Conservation (phyloP, 208 protist species). For the Crithidia thermophila region DNA sequence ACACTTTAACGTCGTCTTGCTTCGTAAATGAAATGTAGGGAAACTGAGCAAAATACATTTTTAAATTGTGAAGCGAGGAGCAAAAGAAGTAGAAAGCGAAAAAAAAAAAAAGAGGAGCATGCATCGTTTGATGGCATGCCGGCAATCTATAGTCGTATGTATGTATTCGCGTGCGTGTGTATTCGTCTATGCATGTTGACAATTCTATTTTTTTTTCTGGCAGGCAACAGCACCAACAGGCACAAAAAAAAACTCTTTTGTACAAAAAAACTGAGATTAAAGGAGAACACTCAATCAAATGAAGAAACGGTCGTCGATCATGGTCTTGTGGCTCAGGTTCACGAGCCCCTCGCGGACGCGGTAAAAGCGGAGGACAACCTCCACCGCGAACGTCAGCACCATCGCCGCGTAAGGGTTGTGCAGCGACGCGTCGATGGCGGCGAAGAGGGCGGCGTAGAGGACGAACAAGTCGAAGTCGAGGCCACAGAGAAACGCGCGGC, state of each 20-base stretch:
- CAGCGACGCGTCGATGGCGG: constrained; percentile 63
- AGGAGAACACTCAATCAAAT: constrained; percentile 42
- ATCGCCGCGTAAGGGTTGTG: constrained; percentile 69
- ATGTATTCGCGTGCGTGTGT: too few relatives aligned
- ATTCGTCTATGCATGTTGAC: too few relatives aligned
- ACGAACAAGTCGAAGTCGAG: constrained; percentile 80
- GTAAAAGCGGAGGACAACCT: constrained; percentile 62
- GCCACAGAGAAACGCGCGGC: constrained; percentile 66
- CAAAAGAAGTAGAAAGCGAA: too few relatives aligned
- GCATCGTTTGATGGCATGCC: too few relatives aligned
- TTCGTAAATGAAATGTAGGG: too few relatives aligned
- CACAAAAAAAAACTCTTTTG: not conserved
- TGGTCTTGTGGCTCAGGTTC: constrained; percentile 80
- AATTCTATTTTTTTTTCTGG: constrained; percentile 12
- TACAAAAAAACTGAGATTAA: not conserved
- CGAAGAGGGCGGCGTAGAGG: constrained; percentile 72
- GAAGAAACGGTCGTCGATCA: constrained; percentile 86
- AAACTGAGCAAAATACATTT: too few relatives aligned
- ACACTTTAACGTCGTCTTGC: too few relatives aligned
- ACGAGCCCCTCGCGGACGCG: constrained; percentile 53
- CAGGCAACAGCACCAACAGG: not conserved
- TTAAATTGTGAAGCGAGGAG: too few relatives aligned
- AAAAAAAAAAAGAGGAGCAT: not conserved
- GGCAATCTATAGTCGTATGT: too few relatives aligned
- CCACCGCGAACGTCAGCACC: constrained; percentile 63